phyloP scores from a whole-genome alignment of 306 rosid species.

The Trichosanthes cucumerina region DNA sequence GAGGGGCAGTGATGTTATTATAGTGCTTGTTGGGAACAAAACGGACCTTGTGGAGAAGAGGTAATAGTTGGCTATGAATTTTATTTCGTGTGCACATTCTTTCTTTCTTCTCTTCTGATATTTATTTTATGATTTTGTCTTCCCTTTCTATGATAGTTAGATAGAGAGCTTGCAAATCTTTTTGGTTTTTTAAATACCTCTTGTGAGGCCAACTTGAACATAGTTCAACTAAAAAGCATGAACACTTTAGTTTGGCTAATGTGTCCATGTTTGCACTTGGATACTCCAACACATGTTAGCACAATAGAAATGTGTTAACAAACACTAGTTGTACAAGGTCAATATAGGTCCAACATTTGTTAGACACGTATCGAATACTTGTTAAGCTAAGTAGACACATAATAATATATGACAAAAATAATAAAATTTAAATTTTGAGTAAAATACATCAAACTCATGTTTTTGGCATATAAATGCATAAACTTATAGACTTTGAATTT shows the following conservation, averaged over 20 bases:
- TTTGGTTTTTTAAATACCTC: background rate
- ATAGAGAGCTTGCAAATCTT: background rate
- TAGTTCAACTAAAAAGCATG: too few species aligned
- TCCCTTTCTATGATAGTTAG: background rate
- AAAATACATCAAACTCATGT: too few species aligned
- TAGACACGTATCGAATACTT: background rate
- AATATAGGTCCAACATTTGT: background rate
- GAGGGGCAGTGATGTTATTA: conserved; percentile 77
- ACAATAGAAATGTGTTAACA: too few species aligned
- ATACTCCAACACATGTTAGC: too few species aligned
- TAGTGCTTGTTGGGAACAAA: conserved; percentile 84
- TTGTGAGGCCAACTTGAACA: too few species aligned
- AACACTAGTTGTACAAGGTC: too few species aligned
- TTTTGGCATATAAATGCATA: background rate
- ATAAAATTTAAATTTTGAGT: background rate
- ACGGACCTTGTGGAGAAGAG: conserved; percentile 92
- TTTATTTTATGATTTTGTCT: background rate
- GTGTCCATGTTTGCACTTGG: too few species aligned
- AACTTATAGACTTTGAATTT: too few species aligned
- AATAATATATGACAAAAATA: background rate
- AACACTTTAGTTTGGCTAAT: too few species aligned
- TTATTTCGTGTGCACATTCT: background rate
- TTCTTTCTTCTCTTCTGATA: background rate
- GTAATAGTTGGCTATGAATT: conserved; percentile 24
- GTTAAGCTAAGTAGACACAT: too few species aligned